Evolutionary conservation across 495 filamentous ascomycete genomes (phyloP).

Genomic region (Daldinia loculata): DNA sequence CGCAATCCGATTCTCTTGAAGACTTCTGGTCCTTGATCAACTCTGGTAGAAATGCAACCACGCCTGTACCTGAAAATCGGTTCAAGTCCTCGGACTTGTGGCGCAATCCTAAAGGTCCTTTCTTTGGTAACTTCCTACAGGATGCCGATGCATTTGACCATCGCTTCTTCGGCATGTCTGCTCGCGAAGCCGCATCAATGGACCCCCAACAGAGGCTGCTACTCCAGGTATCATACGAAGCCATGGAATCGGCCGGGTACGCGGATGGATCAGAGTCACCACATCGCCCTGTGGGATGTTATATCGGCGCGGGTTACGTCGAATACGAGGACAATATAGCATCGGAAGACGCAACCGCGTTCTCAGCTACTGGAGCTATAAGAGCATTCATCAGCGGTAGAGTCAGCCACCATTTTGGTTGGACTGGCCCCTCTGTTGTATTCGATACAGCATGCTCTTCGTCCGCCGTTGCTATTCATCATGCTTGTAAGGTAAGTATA

Average conservation of each 20-base stretch:
- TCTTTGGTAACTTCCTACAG: conserved; percentile 45
- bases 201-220: conserved; percentile 63
- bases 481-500: conserved; percentile 45
- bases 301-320: conserved; percentile 41
- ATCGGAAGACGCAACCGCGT: conserved; percentile 42
- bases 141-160: conserved; percentile 48
- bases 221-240: conserved; percentile 61
- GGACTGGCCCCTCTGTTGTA: conserved; percentile 58
- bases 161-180: conserved; percentile 54
- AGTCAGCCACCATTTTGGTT: conserved; percentile 58
- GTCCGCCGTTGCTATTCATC: conserved; percentile 56
- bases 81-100: conserved; percentile 20
- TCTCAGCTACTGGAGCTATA: conserved; percentile 34
- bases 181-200: conserved; percentile 57
- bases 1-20: conserved; percentile 24
- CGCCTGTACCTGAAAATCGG: conserved; percentile 16
- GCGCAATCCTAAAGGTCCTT: conserved; percentile 24
- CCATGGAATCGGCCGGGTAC: conserved; percentile 45
- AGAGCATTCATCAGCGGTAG: conserved; percentile 38
- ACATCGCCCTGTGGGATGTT: conserved; percentile 44
- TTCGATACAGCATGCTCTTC: conserved; percentile 65
- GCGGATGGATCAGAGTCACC: conserved; percentile 18
- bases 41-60: conserved; percentile 22
- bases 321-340: conserved; percentile 49
- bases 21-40: conserved; percentile 28